Evolutionary conservation across 2,329 filamentous ascomycete species (phyloP).

Genomic region (Uncinocarpus reesii): DNA sequence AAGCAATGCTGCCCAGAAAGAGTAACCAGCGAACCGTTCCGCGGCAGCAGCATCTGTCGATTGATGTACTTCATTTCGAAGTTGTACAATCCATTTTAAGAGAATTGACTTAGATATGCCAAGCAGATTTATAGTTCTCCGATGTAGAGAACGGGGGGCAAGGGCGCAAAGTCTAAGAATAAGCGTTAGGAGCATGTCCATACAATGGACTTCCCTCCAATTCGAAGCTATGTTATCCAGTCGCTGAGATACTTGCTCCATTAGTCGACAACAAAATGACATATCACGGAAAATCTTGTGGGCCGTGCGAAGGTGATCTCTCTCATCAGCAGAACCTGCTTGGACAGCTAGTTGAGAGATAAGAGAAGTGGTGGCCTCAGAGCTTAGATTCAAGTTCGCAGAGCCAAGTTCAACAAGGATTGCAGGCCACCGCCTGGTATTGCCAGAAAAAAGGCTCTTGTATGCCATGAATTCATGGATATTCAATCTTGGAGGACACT

Average conservation of each 20-base stretch:
- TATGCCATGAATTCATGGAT: conserved; percentile 43
- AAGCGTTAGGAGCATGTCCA: conserved; percentile 49
- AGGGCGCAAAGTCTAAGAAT: conserved; percentile 34
- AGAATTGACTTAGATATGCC: conserved; percentile 36
- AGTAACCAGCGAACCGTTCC: conserved; percentile 18
- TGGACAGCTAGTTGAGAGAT: conserved; percentile 47
- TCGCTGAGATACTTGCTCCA: conserved; percentile 40
- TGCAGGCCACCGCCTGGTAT: conserved; percentile 38
- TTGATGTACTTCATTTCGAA: conserved; percentile 40
- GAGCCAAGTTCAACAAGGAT: conserved; percentile 44
- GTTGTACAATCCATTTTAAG: conserved; percentile 40
- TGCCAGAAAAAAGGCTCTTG: conserved; percentile 38
- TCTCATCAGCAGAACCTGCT: conserved; percentile 40
- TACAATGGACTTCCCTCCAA: conserved; percentile 50
- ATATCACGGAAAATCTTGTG: conserved; percentile 45
- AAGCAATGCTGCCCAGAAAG: conserved; percentile 15
- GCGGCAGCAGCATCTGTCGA: conserved; percentile 29
- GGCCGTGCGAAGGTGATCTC: conserved; percentile 34
- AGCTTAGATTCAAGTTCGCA: conserved; percentile 51
- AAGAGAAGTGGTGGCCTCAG: conserved; percentile 41
- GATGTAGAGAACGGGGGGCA: conserved; percentile 17
- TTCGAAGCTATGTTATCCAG: conserved; percentile 43
- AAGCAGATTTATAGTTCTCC: conserved; percentile 29
- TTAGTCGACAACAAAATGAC: conserved; percentile 41
- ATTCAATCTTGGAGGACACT: conserved; percentile 39